Conservation (phyloP, 169 alveolate genomes). For the Eimeria necatrix region DNA sequence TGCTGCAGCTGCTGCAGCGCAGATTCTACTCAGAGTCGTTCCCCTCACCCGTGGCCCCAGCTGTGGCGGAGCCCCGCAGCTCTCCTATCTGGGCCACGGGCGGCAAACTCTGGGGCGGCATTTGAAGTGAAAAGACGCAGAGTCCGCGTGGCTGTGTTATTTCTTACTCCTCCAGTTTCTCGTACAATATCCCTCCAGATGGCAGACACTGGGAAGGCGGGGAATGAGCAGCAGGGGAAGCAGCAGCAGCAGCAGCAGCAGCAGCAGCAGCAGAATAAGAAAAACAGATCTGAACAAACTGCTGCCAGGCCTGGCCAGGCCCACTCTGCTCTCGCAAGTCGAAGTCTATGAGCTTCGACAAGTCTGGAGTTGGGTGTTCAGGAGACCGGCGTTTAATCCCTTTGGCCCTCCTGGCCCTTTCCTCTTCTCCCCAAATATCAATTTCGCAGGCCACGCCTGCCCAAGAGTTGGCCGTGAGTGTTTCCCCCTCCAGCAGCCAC, state of each 20-base stretch:
- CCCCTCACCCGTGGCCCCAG: too few species aligned
- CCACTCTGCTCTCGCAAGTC: slow-evolving; percentile 38
- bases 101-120: slow-evolving; percentile 18
- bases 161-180: slow-evolving; percentile 59
- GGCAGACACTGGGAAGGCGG: not conserved
- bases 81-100: slow-evolving; percentile 20
- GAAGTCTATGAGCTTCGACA: slow-evolving; percentile 5
- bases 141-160: not conserved
- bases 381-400: not conserved
- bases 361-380: slow-evolving; percentile 44
- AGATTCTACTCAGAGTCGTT: too few species aligned
- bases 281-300: not conserved
- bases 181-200: slow-evolving; percentile 60
- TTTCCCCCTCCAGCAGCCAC: too few species aligned
- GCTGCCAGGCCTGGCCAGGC: not conserved
- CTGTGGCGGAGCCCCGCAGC: slow-evolving; percentile 53
- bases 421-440: slow-evolving; percentile 46
- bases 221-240: not conserved
- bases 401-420: slow-evolving; percentile 38
- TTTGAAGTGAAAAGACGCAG: not conserved
- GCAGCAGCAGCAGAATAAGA: not conserved
- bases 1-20: too few species aligned
- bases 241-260: not conserved
- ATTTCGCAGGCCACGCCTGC: slow-evolving; percentile 52
- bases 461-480: not conserved